Evolutionary conservation across 2,329 filamentous ascomycete species (phyloP).

Genomic region (Tympanopsis confertula): DNA sequence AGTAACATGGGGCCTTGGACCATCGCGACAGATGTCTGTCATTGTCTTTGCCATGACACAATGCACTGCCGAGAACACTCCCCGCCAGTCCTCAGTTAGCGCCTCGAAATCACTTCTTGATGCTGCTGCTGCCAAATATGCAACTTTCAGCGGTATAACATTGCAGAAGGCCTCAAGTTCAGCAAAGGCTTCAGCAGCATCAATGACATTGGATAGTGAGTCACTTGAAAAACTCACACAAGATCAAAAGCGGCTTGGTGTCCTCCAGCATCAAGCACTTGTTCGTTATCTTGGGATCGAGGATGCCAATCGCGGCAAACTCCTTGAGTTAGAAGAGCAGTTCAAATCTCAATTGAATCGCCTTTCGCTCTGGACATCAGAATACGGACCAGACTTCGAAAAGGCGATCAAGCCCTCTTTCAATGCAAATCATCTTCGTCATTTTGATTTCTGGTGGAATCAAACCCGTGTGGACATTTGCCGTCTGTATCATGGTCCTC

Average conservation of each 20-base stretch:
- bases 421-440: constrained; percentile 81
- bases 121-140: constrained; percentile 80
- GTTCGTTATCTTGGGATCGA: constrained; percentile 96
- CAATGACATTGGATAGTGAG: constrained; percentile 99
- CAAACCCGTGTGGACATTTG: constrained; percentile 96
- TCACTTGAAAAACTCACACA: constrained; percentile 95
- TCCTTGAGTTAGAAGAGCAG: constrained; percentile 73
- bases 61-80: constrained; percentile 86
- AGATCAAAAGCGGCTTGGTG: constrained; percentile 89
- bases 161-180: constrained; percentile 66
- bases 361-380: constrained; percentile 84
- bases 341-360: constrained; percentile 82
- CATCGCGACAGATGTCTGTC: constrained; percentile 83
- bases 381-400: constrained; percentile 95
- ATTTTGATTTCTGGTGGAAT: constrained; percentile 98
- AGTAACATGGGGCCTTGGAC: constrained; percentile 77
- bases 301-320: constrained; percentile 86
- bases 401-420: constrained; percentile 89
- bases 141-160: constrained; percentile 69
- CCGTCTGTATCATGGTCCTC: no score
- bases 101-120: constrained; percentile 92
- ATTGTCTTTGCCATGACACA: constrained; percentile 74
- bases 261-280: constrained; percentile 92
- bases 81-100: constrained; percentile 76
- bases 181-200: constrained; percentile 60